Base-by-base conservation (phyloP, 2,329 filamentous ascomycete genomes). In the Penicillium rolfsii region DNA sequence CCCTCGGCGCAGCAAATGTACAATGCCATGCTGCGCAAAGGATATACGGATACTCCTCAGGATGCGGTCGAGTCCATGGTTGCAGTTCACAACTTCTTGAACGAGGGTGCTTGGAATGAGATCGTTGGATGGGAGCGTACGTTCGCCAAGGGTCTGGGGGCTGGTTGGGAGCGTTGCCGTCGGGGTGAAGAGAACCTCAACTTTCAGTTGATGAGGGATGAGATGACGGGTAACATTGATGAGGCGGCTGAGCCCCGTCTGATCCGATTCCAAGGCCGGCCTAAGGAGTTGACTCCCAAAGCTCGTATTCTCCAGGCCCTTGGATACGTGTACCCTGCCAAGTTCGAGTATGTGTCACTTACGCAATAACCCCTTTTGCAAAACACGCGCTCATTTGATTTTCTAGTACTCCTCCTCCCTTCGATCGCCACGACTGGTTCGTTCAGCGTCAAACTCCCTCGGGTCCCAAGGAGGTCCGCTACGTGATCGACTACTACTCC, bases 1-100 rank as follows among this genome's bases (percentile, higher is more conserved):
- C 95, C 95, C 0, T 97, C 93, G 0, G 94, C 95, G 0, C 95
- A 99, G 80, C 95, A 99, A 79, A 99, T 99, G 95, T 99, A 98
- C 83, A 98, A 99, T 73, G 95, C 95, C 7, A 89, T 99, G 79
- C 81, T 98, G 63, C 89, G 95, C 65, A 99, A 99, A 79, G 95
- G 95, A 60, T 95, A 97, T 78, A 93, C 90, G 0, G 93, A 98
- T 75, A 98, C 95, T 0, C 93, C 96, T 58, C 86, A 92, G 57
- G 95, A 94, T 22, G 93, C 93, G 3, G 93, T 99, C 14, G 93
- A 97, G 78, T 89, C 89, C 72, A 99, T 99, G 95, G 95, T 99
- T 5, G 90, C 92, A 0, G 92, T 98, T 11, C 95, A 99, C 82
- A 99, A 99, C 79, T 98, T 97, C 72, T 79, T 99, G 61, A 99